Percentiles rank a stretch among this genome's conserved stretches.
Evolutionary conservation across 257 asterid species (phyloP).

Genomic region (Scutellaria galericulata): DNA sequence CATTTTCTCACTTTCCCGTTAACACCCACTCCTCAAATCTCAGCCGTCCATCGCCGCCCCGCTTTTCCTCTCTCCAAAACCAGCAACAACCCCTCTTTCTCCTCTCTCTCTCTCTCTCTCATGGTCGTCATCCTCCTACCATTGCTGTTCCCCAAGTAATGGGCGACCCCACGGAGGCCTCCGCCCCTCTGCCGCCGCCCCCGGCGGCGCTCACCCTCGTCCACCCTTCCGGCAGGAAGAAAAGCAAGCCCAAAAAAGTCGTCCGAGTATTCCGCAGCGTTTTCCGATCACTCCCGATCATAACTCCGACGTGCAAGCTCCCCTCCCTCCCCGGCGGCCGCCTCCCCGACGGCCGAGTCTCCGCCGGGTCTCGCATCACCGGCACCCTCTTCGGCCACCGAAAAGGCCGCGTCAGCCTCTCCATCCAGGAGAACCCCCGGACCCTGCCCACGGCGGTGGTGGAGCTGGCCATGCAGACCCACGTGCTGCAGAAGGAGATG

Average conservation of each 20-base stretch:
- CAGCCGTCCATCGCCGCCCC: background rate
- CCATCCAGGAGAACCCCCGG: constrained; percentile 52
- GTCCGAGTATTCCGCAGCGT: constrained; percentile 70
- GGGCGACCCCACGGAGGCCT: constrained; percentile 57
- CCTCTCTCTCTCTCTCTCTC: constrained; percentile 5
- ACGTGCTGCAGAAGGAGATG: constrained; percentile 57
- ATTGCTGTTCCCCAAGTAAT: constrained; percentile 52
- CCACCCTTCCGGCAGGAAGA: constrained; percentile 61
- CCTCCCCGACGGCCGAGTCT: constrained; percentile 44
- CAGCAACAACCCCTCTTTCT: background rate
- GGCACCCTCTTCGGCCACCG: constrained; percentile 79
- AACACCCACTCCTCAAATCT: background rate
- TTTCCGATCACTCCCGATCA: constrained; percentile 82
- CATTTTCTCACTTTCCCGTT: constrained; percentile 6
- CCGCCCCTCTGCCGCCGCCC: constrained; percentile 43
- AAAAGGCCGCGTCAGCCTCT: constrained; percentile 62
- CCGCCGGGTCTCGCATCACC: constrained; percentile 51
- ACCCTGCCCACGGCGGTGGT: constrained; percentile 54
- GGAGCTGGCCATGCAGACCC: constrained; percentile 65
- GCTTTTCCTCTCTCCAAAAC: constrained; percentile 3
- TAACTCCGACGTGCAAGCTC: constrained; percentile 66
- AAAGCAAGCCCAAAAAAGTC: constrained; percentile 38
- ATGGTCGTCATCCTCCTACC: constrained; percentile 29
- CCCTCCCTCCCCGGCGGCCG: constrained; percentile 73
- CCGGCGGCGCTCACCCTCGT: constrained; percentile 55